Conservation (phyloP, 2,329 filamentous ascomycete species). For the Diaporthe amygdali region DNA sequence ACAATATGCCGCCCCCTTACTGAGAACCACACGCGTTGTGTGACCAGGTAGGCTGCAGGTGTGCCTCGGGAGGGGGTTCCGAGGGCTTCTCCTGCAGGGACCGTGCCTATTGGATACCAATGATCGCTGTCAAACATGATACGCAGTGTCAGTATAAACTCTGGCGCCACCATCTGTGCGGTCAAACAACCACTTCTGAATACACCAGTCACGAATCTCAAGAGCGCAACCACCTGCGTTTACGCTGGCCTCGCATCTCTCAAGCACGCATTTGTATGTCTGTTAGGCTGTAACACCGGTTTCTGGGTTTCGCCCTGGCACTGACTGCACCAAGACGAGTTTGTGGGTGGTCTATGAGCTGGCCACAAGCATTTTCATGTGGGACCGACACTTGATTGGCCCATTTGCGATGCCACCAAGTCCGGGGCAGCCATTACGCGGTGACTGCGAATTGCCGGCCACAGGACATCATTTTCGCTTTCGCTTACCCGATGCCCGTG, state of each 20-base stretch:
- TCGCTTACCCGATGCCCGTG: neutral
- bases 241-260: neutral
- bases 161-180: constrained; percentile 12
- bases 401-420: neutral
- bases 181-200: neutral
- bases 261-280: neutral
- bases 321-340: neutral
- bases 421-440: neutral
- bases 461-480: neutral
- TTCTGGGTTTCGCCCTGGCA: neutral
- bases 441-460: neutral
- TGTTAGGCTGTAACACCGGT: neutral
- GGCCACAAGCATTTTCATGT: neutral
- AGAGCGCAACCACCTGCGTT: neutral
- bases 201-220: neutral
- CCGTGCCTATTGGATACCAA: constrained; percentile 16
- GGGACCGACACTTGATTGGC: neutral
- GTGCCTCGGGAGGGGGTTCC: constrained; percentile 5
- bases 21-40: neutral
- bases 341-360: neutral
- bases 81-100: constrained; percentile 7
- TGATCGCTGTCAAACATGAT: constrained; percentile 7
- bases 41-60: neutral
- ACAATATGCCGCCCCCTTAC: neutral
- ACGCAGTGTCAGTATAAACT: constrained; percentile 16